phyloP scores from a whole-genome alignment of 148 eudicot genomes.

The Rhododendron henanense region DNA sequence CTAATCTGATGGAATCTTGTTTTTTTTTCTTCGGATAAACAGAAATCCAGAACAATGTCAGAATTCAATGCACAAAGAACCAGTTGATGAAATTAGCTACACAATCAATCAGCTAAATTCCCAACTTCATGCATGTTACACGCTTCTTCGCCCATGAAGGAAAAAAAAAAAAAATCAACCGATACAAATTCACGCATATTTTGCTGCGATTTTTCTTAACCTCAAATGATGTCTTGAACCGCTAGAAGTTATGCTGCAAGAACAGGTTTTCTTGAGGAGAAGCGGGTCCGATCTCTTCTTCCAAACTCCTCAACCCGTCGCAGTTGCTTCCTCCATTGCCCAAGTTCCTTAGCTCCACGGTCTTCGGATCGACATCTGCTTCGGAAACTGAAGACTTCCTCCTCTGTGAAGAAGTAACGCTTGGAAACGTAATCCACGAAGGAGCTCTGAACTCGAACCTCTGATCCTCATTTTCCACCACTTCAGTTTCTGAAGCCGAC shows the following conservation, averaged over 20 bases:
- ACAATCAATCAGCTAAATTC: background rate
- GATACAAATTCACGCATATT: background rate
- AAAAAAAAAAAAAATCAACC: background rate
- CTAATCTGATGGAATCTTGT: background rate
- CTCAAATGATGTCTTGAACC: background rate
- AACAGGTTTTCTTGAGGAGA: slow-evolving; percentile 84
- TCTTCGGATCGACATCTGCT: slow-evolving; percentile 60
- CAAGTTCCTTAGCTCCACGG: slow-evolving; percentile 25
- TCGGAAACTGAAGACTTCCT: slow-evolving; percentile 86
- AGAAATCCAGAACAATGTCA: background rate
- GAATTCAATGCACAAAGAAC: background rate
- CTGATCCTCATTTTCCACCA: slow-evolving; percentile 63
- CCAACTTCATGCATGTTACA: background rate
- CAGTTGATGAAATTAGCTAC: background rate
- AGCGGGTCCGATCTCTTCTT: slow-evolving; percentile 96
- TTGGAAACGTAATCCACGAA: slow-evolving; percentile 94
- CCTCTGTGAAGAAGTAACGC: slow-evolving; percentile 89
- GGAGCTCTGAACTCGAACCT: slow-evolving; percentile 85
- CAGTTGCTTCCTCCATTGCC: slow-evolving; percentile 40
- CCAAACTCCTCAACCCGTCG: slow-evolving; percentile 75
- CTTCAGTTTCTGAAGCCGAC: slow-evolving; percentile 61
- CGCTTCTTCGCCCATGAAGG: background rate
- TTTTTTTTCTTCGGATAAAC: background rate
- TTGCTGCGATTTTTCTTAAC: background rate
- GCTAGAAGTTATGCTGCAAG: slow-evolving; percentile 80